Evolutionary conservation across 495 filamentous ascomycete species (phyloP).

Genomic region (Acidomyces sp.): DNA sequence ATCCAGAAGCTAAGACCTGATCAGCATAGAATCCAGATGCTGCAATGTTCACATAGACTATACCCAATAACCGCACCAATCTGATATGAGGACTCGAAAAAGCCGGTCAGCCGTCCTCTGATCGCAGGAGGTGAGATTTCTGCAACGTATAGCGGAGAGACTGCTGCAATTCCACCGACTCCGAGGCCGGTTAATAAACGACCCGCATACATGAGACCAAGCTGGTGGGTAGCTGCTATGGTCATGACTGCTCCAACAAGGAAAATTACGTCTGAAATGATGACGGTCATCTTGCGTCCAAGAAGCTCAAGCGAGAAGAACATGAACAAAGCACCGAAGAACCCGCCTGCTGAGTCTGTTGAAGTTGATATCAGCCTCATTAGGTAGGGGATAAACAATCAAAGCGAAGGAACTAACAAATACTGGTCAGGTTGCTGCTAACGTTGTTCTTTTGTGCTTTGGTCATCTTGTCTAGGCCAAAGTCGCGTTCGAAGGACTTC

Average conservation of each 20-base stretch:
- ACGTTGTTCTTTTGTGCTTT: slow-evolving; percentile 21
- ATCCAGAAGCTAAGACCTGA: neutral
- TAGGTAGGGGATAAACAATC: no score
- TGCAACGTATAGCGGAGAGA: slow-evolving; percentile 23
- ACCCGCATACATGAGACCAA: slow-evolving; percentile 21
- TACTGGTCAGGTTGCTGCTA: slow-evolving; percentile 27
- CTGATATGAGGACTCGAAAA: slow-evolving; percentile 25
- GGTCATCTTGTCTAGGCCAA: slow-evolving; percentile 22
- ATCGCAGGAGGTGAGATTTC: slow-evolving; percentile 24
- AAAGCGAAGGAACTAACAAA: no score
- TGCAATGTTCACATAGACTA: no score
- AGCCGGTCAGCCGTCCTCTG: slow-evolving; percentile 22
- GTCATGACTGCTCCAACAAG: slow-evolving; percentile 22
- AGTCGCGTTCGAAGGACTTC: slow-evolving; percentile 25
- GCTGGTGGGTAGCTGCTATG: slow-evolving; percentile 18
- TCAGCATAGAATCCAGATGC: neutral
- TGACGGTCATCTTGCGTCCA: slow-evolving; percentile 23
- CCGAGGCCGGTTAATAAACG: slow-evolving; percentile 24
- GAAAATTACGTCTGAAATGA: slow-evolving; percentile 21
- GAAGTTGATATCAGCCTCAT: neutral
- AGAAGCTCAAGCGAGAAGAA: slow-evolving; percentile 27
- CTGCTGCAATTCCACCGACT: slow-evolving; percentile 22
- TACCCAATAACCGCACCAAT: slow-evolving; percentile 26
- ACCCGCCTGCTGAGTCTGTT: slow-evolving; percentile 22
- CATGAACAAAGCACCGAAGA: slow-evolving; percentile 26